A percentile compares a stretch with the other conserved stretches of the same genome.
These are phyloP conservation scores for Phyllosticta ampelicida DNA, from an alignment of 2,329 filamentous ascomycete genomes.

Conservation along the genomic window DNA sequence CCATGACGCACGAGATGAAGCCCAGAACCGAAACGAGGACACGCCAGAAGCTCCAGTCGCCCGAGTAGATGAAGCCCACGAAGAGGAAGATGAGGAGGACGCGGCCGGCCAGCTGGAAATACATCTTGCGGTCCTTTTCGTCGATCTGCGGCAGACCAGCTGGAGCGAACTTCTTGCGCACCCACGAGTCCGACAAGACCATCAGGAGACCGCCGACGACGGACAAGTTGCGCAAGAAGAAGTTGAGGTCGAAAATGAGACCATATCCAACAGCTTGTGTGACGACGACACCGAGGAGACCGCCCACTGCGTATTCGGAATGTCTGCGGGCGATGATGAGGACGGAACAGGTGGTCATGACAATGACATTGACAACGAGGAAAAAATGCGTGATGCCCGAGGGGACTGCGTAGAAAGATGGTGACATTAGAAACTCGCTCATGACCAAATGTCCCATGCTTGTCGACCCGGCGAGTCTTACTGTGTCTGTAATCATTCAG, in stretches of 20 bases:
- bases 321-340: constrained; percentile 88
- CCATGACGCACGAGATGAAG: constrained; percentile 90
- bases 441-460: neutral
- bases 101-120: constrained; percentile 94
- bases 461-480: constrained; percentile 40
- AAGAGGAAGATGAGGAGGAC: constrained; percentile 97
- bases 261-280: constrained; percentile 94
- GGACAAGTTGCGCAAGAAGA: constrained; percentile 97
- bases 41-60: constrained; percentile 83
- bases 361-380: constrained; percentile 78
- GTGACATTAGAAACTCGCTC: constrained; percentile 6
- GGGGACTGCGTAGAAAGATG: constrained; percentile 52
- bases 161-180: constrained; percentile 93
- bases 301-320: constrained; percentile 84
- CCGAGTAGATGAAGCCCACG: constrained; percentile 89
- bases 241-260: constrained; percentile 97
- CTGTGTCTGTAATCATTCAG: constrained; percentile 86
- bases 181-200: constrained; percentile 97
- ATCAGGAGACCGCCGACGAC: constrained; percentile 96
- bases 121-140: constrained; percentile 99
- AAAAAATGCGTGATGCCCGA: constrained; percentile 83
- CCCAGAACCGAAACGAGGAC: constrained; percentile 76
- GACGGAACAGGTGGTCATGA: constrained; percentile 71
- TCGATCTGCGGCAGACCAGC: constrained; percentile 88
- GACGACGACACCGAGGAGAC: constrained; percentile 82